Conservation (phyloP, 768 basidiomycete species). For the Panaeolus papilionaceus region DNA sequence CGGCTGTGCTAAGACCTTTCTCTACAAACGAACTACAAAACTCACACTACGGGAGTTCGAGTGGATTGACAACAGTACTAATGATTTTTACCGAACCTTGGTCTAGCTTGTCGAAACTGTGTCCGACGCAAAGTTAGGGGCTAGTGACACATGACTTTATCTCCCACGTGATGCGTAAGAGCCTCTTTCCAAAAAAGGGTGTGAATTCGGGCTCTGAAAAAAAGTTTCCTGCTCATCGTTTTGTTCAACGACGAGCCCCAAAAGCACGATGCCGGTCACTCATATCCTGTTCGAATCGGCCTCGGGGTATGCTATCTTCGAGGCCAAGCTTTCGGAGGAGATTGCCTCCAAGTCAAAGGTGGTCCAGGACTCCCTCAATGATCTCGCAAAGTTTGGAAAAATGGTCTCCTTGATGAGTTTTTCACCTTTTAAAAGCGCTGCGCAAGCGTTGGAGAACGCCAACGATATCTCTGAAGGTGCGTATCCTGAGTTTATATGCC, state of each 20-base stretch:
- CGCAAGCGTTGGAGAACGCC: constrained; percentile 92
- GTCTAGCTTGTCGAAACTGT: not conserved
- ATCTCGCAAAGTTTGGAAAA: constrained; percentile 88
- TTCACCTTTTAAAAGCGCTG: constrained; percentile 92
- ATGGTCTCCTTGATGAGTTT: constrained; percentile 93
- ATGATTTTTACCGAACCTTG: not conserved
- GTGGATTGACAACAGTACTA: not conserved
- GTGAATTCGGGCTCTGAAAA: constrained; percentile 29
- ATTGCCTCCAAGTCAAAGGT: constrained; percentile 80
- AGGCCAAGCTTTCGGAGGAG: constrained; percentile 86
- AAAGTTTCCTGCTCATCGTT: constrained; percentile 40
- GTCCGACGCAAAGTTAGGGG: not conserved
- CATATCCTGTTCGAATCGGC: constrained; percentile 94
- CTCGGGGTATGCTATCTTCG: constrained; percentile 93
- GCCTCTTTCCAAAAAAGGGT: constrained; percentile 24
- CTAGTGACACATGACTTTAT: constrained; percentile 17
- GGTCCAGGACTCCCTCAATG: constrained; percentile 86
- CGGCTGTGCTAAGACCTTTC: no score
- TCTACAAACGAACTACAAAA: not conserved
- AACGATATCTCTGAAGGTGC: constrained; percentile 96
- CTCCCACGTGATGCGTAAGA: constrained; percentile 15
- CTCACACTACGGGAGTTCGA: not conserved
- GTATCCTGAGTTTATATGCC: constrained; percentile 25
- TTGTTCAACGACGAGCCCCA: constrained; percentile 37
- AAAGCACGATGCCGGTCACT: constrained; percentile 67